Base-by-base conservation (phyloP, 805 yeast species). In the Sugiyamaella americana region DNA sequence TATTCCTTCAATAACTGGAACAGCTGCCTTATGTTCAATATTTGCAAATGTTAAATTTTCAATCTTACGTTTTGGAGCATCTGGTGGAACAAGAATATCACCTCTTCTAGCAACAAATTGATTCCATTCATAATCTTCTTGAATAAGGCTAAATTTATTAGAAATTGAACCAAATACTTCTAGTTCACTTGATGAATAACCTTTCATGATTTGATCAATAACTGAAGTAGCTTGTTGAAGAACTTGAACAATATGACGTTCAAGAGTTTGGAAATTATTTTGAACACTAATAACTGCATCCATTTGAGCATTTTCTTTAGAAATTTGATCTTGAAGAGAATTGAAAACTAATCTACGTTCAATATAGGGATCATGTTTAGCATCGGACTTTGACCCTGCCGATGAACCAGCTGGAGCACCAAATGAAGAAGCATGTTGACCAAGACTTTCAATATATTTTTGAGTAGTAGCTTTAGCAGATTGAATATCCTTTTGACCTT, bases 1-100 rank as follows among this genome's bases (percentile, higher is more conserved):
- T 22, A 66, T 51, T 34, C 81, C 81, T 53, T 73, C 77, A 13
- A 75, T 58, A 21, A 74, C 58, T 2, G 81, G 79, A 26, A 47
- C 51, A 4, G 74, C 64, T 2, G 75, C 53, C 24, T 60, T 62
- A 54, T 72, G 74, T 42, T 58, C 58, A 50, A 61, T 60, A 55
- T 74, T 69, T 24, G 66, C 58, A 55, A 69, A 76, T 4, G 64
- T 51, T 23, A 74, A 57, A 22, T 55, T 49, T 13, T 58, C 56
- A 32, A 71, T 50, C 17, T 62, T 59, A 36, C 79, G 66, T 55
- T 72, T 72, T 42, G 58, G 56, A 46, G 62, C 40, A 47, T 51
- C 61, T 17, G 43, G 37, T 11, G 64, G 51, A 8, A 73, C 63
- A 21, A 75, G 61, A 21, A 50, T 53, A 6, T 56, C 61, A 8